These are phyloP conservation scores for Alternaria alternata DNA, from an alignment of 2,329 filamentous ascomycete genomes.

Conservation along the genomic window DNA sequence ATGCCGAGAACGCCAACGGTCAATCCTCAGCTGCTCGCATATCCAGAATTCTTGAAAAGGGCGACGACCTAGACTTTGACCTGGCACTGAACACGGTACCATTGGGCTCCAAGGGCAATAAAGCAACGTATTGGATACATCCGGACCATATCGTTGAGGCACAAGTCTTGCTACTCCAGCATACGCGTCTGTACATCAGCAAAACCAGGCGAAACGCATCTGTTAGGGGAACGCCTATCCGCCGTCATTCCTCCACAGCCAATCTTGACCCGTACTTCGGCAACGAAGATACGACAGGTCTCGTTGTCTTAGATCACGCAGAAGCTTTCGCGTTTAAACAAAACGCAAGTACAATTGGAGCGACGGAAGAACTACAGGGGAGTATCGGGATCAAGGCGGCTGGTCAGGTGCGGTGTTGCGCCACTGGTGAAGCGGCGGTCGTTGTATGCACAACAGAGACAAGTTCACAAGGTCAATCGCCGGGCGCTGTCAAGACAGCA, in stretches of 20 bases:
- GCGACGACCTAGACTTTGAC: slow-evolving; percentile 59
- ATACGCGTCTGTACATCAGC: slow-evolving; percentile 54
- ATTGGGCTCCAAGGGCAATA: slow-evolving; percentile 55
- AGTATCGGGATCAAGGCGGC: slow-evolving; percentile 42
- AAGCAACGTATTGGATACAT: slow-evolving; percentile 64
- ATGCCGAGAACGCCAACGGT: slow-evolving; percentile 23
- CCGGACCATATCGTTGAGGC: slow-evolving; percentile 62
- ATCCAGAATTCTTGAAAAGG: slow-evolving; percentile 50
- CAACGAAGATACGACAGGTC: slow-evolving; percentile 50
- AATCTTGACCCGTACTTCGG: slow-evolving; percentile 36
- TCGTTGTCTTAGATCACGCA: slow-evolving; percentile 58
- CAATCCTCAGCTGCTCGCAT: slow-evolving; percentile 47
- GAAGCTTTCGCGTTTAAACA: slow-evolving; percentile 57
- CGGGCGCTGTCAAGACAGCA: slow-evolving; percentile 35
- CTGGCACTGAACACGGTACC: slow-evolving; percentile 58
- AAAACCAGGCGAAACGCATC: slow-evolving; percentile 28
- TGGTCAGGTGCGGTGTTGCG: slow-evolving; percentile 47
- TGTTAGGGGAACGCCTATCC: slow-evolving; percentile 32
- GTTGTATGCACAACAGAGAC: slow-evolving; percentile 30
- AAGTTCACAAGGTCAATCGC: slow-evolving; percentile 19
- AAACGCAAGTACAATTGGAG: slow-evolving; percentile 55
- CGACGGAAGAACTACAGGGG: slow-evolving; percentile 47
- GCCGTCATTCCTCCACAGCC: slow-evolving; percentile 35
- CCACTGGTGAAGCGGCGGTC: slow-evolving; percentile 44
- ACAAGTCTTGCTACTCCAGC: slow-evolving; percentile 61